Evolutionary conservation across 495 filamentous ascomycete species (phyloP).

Genomic region (Astrothelium subdiscretum): DNA sequence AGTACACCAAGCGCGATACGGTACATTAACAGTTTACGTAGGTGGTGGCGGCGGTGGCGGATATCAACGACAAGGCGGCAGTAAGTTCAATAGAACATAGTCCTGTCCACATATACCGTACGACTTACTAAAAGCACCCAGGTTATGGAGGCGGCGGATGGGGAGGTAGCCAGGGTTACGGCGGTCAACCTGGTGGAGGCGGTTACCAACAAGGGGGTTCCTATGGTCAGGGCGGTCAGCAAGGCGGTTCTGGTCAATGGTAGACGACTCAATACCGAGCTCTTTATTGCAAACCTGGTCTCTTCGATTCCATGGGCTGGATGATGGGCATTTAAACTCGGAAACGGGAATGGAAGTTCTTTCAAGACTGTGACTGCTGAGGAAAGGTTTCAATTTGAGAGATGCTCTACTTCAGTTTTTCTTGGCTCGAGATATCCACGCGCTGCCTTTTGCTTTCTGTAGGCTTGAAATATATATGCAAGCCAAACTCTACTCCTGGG

Average conservation of each 20-base stretch:
- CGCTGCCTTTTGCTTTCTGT: not conserved
- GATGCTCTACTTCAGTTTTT: not conserved
- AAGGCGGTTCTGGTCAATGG: not conserved
- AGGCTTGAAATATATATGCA: not conserved
- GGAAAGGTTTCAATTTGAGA: not conserved
- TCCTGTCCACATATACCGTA: not conserved
- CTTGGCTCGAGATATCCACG: not conserved
- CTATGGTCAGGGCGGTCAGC: not conserved
- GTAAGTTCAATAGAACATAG: not conserved
- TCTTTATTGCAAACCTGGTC: not conserved
- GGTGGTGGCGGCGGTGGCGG: constrained; percentile 9
- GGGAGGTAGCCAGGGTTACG: constrained; percentile 13
- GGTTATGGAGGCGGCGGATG: constrained; percentile 9
- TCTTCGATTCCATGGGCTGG: not conserved
- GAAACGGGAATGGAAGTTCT: not conserved
- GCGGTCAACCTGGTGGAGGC: constrained; percentile 11
- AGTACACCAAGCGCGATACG: not conserved
- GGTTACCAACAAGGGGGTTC: constrained; percentile 9
- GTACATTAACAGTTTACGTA: not conserved
- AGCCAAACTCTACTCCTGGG: not conserved
- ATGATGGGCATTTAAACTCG: not conserved
- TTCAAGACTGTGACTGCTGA: not conserved
- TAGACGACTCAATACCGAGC: not conserved
- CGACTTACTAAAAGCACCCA: not conserved
- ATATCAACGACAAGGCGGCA: constrained; percentile 8